Evolutionary conservation across 139 green algal species (phyloP).

Genomic region (Chlamydomonas sphaeroides): DNA sequence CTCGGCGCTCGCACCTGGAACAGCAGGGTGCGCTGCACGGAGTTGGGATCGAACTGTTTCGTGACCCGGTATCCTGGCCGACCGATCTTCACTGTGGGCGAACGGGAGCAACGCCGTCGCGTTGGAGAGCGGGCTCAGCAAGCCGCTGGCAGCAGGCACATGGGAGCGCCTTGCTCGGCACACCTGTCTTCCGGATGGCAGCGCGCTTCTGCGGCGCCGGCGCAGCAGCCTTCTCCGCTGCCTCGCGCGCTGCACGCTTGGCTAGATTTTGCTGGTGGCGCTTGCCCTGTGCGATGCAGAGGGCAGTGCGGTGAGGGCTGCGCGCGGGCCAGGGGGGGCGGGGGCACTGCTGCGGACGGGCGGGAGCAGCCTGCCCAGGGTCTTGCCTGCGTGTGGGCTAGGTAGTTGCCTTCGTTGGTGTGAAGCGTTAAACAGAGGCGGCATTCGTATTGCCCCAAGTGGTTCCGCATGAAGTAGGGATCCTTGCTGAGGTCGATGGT

Average conservation of each 20-base stretch:
- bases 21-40: conserved; percentile 85
- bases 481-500: conserved; percentile 99
- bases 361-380: too few relatives aligned
- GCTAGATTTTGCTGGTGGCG: conserved; percentile 98
- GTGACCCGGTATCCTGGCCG: conserved; percentile 98
- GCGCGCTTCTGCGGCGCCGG: conserved; percentile 76
- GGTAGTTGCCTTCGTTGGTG: conserved; percentile 99
- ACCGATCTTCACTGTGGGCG: conserved; percentile 93
- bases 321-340: too few relatives aligned
- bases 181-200: conserved; percentile 75
- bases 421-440: conserved; percentile 98
- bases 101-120: too few relatives aligned
- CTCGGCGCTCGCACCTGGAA: too few relatives aligned
- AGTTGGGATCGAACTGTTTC: conserved; percentile 93
- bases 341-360: too few relatives aligned
- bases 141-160: too few relatives aligned
- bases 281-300: conserved; percentile 85
- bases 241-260: conserved; percentile 96
- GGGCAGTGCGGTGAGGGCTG: too few relatives aligned
- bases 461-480: conserved; percentile 99
- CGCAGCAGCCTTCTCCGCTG: conserved; percentile 82
- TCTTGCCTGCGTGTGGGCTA: conserved; percentile 99
- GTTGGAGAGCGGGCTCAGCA: not conserved
- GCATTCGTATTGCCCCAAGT: conserved; percentile 95
- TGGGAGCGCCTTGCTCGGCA: too few relatives aligned